Base-by-base conservation (phyloP, 2,329 filamentous ascomycete species). In the Epichloe sylvatica region DNA sequence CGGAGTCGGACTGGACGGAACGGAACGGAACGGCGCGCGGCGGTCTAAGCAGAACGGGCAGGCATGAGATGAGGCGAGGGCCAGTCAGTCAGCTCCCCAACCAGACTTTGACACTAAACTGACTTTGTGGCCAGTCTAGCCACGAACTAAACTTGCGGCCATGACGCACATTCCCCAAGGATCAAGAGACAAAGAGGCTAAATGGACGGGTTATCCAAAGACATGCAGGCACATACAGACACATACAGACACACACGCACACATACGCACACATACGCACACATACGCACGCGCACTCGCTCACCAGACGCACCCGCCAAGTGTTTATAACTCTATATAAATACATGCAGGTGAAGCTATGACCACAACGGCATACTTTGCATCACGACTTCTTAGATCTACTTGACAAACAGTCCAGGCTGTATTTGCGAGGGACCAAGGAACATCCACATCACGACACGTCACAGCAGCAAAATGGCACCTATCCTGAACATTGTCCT, bases 401-500 rank as follows among this genome's bases (percentile, higher is more conserved):
- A 30, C 25, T 30, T 9, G 25, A 30, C 8, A 30, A 30, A 30
- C 25, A 30, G 25, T 30, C 9, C 9, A 30, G 25, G 8, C 8
- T 9, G 8, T 30, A 11, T 30, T 30, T 9, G 25, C 25, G 25
- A 30, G 8, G 25, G 25, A 8, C 25, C 3, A 4, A 30, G 25
- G 8, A 30, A 30, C 25, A 30, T 9, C 25, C 25, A 30, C 25
- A 30, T 30, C 25, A 30, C 25, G 25, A 30, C 25, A 30, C 40
- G 21, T 30, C 23, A 43, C 17, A 41, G 3, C n/a, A 15, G 39
- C 21, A 37, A 15, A 19, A 54, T 57, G 49, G 53, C 52, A n/a
- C 49, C 53, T 15, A 56, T 41, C 8, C 67, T 86, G 43, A 70
- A 76, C 47, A 73, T 88, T 51, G 73, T 76, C 11, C 65, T 89